Conservation (phyloP, 1,284 basidiomycete genomes). For the Acaromyces ingoldii region DNA sequence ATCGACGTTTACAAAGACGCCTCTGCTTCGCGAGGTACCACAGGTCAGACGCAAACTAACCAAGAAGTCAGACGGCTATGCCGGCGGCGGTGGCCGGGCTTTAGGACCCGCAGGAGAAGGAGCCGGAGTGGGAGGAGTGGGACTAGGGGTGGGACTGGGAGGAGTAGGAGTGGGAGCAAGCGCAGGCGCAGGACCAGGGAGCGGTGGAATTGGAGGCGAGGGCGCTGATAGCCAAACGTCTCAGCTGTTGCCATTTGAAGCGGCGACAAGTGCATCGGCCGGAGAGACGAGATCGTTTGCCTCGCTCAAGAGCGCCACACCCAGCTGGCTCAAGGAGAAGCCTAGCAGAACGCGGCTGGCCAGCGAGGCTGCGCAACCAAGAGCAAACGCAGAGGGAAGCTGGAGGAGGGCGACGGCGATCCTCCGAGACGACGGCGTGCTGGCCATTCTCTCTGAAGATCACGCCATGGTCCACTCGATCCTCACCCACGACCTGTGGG, state of each 20-base stretch:
- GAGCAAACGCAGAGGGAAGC: neutral
- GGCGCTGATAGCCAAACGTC: neutral
- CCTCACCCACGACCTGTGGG: constrained; percentile 13
- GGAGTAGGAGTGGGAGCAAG: neutral
- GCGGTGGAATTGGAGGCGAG: too few species aligned
- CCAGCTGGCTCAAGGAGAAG: constrained; percentile 15
- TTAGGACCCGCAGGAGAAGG: neutral
- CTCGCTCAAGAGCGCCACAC: constrained; percentile 6
- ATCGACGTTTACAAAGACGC: neutral
- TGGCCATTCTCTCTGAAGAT: constrained; percentile 31
- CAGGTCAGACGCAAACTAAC: constrained; percentile 13
- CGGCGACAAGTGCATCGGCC: neutral
- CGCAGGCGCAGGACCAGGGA: neutral
- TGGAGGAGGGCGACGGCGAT: constrained; percentile 30
- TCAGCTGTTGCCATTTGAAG: too few species aligned
- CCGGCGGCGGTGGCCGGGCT: neutral
- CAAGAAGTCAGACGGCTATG: constrained; percentile 6
- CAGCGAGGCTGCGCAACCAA: neutral
- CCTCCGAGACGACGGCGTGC: constrained; percentile 29
- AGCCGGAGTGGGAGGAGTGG: neutral
- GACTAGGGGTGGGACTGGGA: neutral
- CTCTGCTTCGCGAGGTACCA: constrained; percentile 11
- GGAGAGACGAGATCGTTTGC: neutral
- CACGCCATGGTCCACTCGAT: constrained; percentile 32
- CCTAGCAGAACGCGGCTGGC: constrained; percentile 9